phyloP scores from a whole-genome alignment of 495 filamentous ascomycete genomes.

The Xylaria grammica region DNA sequence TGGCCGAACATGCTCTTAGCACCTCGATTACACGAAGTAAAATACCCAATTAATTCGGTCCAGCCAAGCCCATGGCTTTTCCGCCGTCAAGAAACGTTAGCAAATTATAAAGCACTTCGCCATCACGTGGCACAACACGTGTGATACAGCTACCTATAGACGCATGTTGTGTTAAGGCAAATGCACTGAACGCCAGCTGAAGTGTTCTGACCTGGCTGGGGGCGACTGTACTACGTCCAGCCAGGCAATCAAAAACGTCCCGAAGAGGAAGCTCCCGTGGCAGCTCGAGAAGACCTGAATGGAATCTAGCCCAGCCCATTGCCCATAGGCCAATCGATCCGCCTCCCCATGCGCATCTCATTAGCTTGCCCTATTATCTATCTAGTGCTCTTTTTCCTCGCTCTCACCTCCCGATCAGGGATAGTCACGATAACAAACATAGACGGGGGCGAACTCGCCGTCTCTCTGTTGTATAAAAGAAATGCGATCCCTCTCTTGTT shows the following conservation, averaged over 20 bases:
- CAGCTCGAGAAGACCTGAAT: neutral
- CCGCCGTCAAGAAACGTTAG: too few species aligned
- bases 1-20: too few species aligned
- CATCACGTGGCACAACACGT: constrained; percentile 13
- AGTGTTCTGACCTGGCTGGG: neutral
- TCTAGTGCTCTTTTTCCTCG: neutral
- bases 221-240: too few species aligned
- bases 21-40: too few species aligned
- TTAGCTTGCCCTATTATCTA: neutral
- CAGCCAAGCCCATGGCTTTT: too few species aligned
- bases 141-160: neutral
- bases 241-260: neutral
- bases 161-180: neutral
- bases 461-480: neutral
- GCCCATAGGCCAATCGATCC: constrained; percentile 2
- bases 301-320: constrained; percentile 10
- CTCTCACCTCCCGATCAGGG: neutral
- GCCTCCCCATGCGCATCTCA: neutral
- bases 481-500: neutral
- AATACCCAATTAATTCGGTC: too few species aligned
- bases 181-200: neutral
- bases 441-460: neutral
- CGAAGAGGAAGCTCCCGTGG: constrained; percentile 15
- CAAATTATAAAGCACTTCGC: constrained; percentile 12
- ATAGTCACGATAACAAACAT: constrained; percentile 5